Base-by-base conservation (phyloP, 306 rosid genomes). In the Rosa multiflora region DNA sequence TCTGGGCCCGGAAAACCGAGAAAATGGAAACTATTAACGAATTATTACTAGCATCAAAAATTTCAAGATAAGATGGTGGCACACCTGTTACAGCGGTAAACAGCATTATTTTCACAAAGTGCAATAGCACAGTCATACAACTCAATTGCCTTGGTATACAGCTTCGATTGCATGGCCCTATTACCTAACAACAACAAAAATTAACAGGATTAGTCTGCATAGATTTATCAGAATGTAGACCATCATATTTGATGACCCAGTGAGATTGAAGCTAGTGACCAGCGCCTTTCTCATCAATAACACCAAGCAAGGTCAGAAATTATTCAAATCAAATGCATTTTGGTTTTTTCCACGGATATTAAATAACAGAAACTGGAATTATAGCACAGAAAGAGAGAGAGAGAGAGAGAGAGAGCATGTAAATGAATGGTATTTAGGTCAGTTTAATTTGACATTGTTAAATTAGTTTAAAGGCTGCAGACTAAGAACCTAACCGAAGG, bases 21-120 rank as follows among this genome's bases (percentile, higher is more conserved):
- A 73, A 73, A 53, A 73, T 0, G 21, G 23, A 58, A 58, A 21
- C 43, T 74, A 5, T 42, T n/a, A 55, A 20, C 29, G 44, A 75
- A 43, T 17, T 26, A 23, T 8, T 61, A 29, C 2, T 59, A 26
- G 9, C 20, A 18, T 17, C 39, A 32, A 15, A 32, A 55, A 8
- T 26, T 4, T 67, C 70, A 76, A 72, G 53, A 77, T 21, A 82
- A 70, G 14, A 78, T 67, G 74, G 74, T 46, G 76, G 63, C 55
- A 82, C 86, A 94, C 99, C 99, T 89, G 95, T 94, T 92, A 89
- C 97, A 91, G 87, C 86, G 86, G 92, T 89, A 94, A 83, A 94
- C 89, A 67, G 97, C 97, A 86, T 87, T 92, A 62, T 83, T 85
- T 77, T 80, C 97, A 82, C 84, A 77, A 17, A 91, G 87, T 6